phyloP scores from a whole-genome alignment of 2,329 filamentous ascomycete genomes.

The Coccinonectria pachysandricola region DNA sequence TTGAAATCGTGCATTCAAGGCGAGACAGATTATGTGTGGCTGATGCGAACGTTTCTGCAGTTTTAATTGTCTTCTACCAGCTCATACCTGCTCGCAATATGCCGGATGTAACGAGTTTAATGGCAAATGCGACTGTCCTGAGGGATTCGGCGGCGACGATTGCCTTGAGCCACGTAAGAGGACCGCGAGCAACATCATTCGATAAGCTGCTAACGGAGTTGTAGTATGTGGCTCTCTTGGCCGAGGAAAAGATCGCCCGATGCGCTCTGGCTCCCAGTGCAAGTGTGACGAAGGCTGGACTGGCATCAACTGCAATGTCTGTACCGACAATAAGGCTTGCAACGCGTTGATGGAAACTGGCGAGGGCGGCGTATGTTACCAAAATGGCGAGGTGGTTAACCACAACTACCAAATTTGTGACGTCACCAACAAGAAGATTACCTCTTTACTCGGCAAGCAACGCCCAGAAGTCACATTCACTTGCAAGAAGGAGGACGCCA shows the following conservation, averaged over 20 bases:
- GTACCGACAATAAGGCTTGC: constrained; percentile 72
- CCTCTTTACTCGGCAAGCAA: constrained; percentile 72
- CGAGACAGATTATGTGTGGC: too few species aligned
- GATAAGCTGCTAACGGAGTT: not conserved
- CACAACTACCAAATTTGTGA: constrained; percentile 97
- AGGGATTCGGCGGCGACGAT: constrained; percentile 89
- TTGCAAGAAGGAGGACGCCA: constrained; percentile 62
- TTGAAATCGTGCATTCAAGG: not conserved
- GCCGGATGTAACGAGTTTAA: constrained; percentile 80
- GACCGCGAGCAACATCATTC: not conserved
- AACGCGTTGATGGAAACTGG: constrained; percentile 76
- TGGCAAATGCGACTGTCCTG: constrained; percentile 84
- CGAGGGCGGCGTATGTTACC: constrained; percentile 82
- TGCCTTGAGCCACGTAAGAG: constrained; percentile 67
- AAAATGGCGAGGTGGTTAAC: constrained; percentile 79
- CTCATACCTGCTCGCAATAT: constrained; percentile 85
- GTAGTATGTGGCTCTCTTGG: constrained; percentile 77
- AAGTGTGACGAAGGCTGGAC: constrained; percentile 88
- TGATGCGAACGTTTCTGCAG: constrained; percentile 33
- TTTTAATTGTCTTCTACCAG: constrained; percentile 96
- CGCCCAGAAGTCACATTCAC: constrained; percentile 92
- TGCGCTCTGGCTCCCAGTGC: constrained; percentile 62
- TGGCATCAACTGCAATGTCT: constrained; percentile 98
- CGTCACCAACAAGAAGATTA: constrained; percentile 91
- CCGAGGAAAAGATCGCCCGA: constrained; percentile 67